phyloP scores from a whole-genome alignment of 257 asterid species.

The Solanum etuberosum region DNA sequence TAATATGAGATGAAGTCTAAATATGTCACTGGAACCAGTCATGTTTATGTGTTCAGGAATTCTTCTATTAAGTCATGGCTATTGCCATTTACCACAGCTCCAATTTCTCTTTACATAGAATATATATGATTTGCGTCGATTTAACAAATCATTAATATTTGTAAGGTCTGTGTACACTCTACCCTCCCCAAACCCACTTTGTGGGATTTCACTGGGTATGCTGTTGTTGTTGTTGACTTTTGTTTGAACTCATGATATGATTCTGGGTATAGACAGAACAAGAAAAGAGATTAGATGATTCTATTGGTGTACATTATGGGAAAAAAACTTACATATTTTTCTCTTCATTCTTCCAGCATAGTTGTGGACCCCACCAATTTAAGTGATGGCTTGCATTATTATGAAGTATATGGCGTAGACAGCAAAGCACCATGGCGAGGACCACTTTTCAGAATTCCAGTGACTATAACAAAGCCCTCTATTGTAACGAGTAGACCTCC shows the following conservation, averaged over 20 bases:
- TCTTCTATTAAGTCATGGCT: not conserved
- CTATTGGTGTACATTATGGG: not conserved
- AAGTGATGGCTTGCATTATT: conserved; percentile 79
- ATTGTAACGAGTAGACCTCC: conserved; percentile 62
- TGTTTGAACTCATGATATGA: not conserved
- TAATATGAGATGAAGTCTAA: not conserved
- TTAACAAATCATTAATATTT: not conserved
- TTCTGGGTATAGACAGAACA: not conserved
- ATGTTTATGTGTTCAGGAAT: not conserved
- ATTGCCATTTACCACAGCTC: not conserved
- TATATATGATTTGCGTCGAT: not conserved
- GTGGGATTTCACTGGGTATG: no score
- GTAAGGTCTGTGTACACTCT: no score
- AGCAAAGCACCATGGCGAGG: conserved; percentile 96
- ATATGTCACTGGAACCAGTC: not conserved
- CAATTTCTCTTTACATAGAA: not conserved
- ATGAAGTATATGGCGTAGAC: conserved; percentile 82
- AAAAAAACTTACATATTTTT: not conserved
- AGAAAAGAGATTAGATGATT: not conserved
- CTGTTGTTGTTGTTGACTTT: not conserved
- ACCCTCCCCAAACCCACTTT: no score
- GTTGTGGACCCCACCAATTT: conserved; percentile 87
- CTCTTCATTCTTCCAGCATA: conserved; percentile 43
- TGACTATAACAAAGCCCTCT: conserved; percentile 83
- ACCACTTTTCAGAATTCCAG: conserved; percentile 88